These are phyloP conservation scores for Sordariomycetes sp. DNA, from an alignment of 2,329 filamentous ascomycete genomes.

Conservation along the genomic window DNA sequence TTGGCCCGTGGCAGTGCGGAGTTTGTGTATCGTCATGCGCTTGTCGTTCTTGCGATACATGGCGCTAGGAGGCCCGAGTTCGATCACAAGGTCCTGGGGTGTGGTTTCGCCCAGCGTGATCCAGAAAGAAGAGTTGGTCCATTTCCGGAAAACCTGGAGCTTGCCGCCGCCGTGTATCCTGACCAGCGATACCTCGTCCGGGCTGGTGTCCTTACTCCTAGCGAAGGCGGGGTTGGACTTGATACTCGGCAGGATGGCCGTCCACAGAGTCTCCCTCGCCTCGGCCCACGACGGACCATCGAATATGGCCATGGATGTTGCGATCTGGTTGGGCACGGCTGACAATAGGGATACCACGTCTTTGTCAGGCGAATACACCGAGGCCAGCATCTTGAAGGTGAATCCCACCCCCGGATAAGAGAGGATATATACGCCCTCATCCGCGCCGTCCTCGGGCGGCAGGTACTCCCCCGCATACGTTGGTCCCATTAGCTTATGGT, in stretches of 20 bases:
- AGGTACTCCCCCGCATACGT: constrained; percentile 93
- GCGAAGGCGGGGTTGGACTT: constrained; percentile 58
- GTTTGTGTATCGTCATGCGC: constrained; percentile 75
- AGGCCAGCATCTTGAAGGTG: constrained; percentile 68
- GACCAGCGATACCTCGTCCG: constrained; percentile 79
- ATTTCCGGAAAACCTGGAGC: constrained; percentile 67
- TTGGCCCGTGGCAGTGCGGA: constrained; percentile 27
- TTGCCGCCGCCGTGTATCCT: constrained; percentile 68
- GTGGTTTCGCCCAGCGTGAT: constrained; percentile 78
- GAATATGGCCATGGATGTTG: constrained; percentile 84
- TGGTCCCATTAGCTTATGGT: constrained; percentile 84
- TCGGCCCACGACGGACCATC: constrained; percentile 85
- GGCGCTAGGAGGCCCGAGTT: constrained; percentile 85
- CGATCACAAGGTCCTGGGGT: constrained; percentile 81
- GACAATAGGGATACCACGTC: constrained; percentile 84
- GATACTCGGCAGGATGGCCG: constrained; percentile 60
- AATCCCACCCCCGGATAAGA: constrained; percentile 95
- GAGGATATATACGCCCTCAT: constrained; percentile 70
- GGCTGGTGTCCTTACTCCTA: constrained; percentile 67
- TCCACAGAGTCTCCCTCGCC: constrained; percentile 67
- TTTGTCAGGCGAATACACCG: constrained; percentile 62
- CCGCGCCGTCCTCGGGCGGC: constrained; percentile 35
- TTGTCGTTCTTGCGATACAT: constrained; percentile 89
- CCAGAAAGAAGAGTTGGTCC: constrained; percentile 54
- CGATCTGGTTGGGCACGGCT: constrained; percentile 63